phyloP scores from a whole-genome alignment of 2,329 filamentous ascomycete species.

The Incumbomyces lentus region DNA sequence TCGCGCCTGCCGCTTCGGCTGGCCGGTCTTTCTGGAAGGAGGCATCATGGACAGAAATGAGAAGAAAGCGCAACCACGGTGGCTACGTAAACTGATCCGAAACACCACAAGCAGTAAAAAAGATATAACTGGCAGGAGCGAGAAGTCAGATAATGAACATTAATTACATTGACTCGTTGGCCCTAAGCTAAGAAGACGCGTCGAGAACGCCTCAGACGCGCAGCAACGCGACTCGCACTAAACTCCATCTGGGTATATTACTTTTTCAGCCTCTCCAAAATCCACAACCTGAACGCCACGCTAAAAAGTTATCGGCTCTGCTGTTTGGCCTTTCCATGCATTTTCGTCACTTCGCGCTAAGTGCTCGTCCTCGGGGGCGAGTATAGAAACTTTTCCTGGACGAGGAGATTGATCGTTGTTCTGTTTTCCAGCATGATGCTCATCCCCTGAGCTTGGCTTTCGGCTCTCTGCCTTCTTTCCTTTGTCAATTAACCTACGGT shows the following conservation, averaged over 20 bases:
- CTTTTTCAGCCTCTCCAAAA: constrained; percentile 12
- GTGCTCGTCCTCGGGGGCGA: not conserved
- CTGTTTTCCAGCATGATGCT: not conserved
- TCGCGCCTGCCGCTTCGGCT: constrained; percentile 12
- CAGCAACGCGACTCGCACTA: not conserved
- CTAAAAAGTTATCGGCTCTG: constrained; percentile 2
- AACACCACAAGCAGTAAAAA: not conserved
- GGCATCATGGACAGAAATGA: constrained; percentile 10
- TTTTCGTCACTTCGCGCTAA: not conserved
- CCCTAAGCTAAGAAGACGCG: not conserved
- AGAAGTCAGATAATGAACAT: not conserved
- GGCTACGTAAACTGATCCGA: not conserved
- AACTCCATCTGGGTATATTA: constrained; percentile 14
- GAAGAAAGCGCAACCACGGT: no score
- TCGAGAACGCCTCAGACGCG: no score
- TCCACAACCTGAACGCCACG: not conserved
- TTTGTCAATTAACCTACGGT: constrained; percentile 1
- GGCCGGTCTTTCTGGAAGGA: constrained; percentile 12
- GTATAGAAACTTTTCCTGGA: not conserved
- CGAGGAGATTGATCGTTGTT: constrained; percentile 7
- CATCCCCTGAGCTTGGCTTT: not conserved
- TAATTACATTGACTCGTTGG: not conserved
- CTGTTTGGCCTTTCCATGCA: not conserved
- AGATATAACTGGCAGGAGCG: not conserved
- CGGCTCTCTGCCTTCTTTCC: constrained; percentile 3